Conservation (phyloP, 2,329 filamentous ascomycete species). For the Trichoderma sp. region DNA sequence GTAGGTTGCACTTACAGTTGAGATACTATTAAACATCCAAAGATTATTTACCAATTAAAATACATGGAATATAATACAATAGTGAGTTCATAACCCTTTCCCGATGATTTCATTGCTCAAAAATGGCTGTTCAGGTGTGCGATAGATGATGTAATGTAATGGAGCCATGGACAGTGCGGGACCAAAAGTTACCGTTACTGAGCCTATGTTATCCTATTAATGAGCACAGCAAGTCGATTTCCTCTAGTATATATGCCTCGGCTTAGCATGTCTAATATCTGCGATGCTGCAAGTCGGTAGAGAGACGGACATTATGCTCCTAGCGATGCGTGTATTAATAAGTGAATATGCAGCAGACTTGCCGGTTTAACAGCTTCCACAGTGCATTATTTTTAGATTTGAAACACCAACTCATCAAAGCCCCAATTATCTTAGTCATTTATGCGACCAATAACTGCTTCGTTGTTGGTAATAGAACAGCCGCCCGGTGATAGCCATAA, state of each 20-base stretch:
- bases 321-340: background rate
- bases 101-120: background rate
- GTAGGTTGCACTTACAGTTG: background rate
- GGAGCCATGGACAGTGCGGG: background rate
- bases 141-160: constrained; percentile 9
- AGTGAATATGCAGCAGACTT: background rate
- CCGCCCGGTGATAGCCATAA: background rate
- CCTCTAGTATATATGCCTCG: background rate
- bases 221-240: background rate
- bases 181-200: background rate
- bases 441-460: background rate
- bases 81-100: background rate
- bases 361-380: background rate
- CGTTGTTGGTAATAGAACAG: background rate
- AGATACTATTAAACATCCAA: background rate
- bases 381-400: background rate
- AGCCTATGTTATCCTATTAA: background rate
- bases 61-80: background rate
- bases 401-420: background rate
- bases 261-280: background rate
- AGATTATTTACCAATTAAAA: background rate
- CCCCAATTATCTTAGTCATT: background rate
- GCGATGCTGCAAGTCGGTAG: background rate
- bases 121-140: background rate
- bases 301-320: background rate